These are phyloP conservation scores for Cordyceps pruinosa DNA, from an alignment of 2,329 filamentous ascomycete species.

Conservation along the genomic window DNA sequence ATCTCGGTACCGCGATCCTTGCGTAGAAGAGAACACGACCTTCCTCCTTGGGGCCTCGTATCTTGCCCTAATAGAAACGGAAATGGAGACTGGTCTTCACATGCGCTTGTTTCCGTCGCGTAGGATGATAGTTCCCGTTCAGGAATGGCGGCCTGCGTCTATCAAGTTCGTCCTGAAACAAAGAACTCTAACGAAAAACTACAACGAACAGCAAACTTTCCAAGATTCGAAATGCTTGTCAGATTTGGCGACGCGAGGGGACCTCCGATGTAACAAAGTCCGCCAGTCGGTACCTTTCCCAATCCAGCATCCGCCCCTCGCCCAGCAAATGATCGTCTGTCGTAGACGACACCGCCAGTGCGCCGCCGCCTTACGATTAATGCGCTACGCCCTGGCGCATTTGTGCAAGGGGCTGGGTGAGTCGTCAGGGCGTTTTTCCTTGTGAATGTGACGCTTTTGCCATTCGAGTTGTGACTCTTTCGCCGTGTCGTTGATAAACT, in stretches of 20 bases:
- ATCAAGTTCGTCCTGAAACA: background rate
- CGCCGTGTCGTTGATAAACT: no score
- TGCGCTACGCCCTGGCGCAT: background rate
- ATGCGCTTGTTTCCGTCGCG: background rate
- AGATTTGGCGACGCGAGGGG: background rate
- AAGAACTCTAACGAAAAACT: background rate
- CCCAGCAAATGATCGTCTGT: background rate
- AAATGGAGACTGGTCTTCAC: background rate
- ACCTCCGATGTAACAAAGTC: background rate
- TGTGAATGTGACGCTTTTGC: background rate
- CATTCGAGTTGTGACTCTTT: background rate
- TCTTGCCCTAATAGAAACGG: background rate
- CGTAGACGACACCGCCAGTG: conserved; percentile 3
- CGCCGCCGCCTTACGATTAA: background rate
- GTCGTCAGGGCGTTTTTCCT: no score
- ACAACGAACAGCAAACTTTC: background rate
- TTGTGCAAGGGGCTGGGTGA: background rate
- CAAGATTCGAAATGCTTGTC: background rate
- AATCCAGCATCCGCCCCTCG: background rate
- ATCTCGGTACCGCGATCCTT: no score
- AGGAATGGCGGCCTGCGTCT: background rate
- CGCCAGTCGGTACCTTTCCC: background rate
- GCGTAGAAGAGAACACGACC: background rate
- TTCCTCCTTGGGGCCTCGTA: background rate
- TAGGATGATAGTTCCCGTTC: background rate